Conservation (phyloP, 495 filamentous ascomycete species). For the Penicillium angulare region DNA sequence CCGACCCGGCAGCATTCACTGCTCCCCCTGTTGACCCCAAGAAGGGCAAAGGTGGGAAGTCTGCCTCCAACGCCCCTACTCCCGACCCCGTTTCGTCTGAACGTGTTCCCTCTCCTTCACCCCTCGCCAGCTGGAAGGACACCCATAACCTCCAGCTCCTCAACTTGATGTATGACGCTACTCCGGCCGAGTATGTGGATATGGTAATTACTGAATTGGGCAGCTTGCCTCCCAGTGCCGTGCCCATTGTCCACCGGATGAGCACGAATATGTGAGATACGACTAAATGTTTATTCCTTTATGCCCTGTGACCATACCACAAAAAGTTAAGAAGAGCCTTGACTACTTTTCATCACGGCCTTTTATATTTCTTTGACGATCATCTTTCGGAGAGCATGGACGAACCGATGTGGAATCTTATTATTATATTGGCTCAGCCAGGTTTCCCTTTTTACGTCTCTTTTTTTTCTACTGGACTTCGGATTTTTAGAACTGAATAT, state of each 20-base stretch:
- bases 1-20: constrained; percentile 26
- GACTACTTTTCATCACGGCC: neutral
- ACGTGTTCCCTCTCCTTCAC: constrained; percentile 23
- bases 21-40: constrained; percentile 29
- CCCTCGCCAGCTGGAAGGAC: constrained; percentile 58
- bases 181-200: constrained; percentile 82
- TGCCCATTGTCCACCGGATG: constrained; percentile 55
- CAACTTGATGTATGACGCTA: constrained; percentile 91
- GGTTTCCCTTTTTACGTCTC: too few species aligned
- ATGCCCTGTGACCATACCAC: neutral
- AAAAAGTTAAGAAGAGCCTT: neutral
- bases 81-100: constrained; percentile 23
- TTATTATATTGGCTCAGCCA: too few species aligned
- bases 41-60: constrained; percentile 33
- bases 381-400: too few species aligned
- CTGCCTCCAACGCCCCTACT: constrained; percentile 17
- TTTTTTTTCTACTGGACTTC: neutral
- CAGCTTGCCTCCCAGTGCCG: constrained; percentile 79
- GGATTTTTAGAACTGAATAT: neutral
- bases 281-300: neutral
- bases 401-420: too few species aligned
- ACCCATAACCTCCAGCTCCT: constrained; percentile 66
- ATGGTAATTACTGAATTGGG: constrained; percentile 93
- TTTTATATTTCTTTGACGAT: neutral
- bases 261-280: constrained; percentile 40